phyloP scores from a whole-genome alignment of 805 yeast genomes.

The Wickerhamiella musiphila region DNA sequence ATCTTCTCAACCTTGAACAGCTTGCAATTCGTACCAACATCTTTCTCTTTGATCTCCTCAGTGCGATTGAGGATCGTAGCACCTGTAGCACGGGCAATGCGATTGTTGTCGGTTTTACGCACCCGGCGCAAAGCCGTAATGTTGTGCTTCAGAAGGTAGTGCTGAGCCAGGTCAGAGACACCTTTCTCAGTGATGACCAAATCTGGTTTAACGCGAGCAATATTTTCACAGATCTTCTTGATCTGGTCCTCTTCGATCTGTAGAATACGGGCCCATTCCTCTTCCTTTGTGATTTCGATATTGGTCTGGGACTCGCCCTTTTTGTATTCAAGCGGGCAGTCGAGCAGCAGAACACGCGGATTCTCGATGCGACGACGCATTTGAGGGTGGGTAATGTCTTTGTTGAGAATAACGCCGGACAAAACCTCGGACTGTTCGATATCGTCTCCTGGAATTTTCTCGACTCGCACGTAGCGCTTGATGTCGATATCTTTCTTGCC shows the following conservation, averaged over 20 bases:
- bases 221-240: slow-evolving; percentile 65
- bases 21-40: slow-evolving; percentile 80
- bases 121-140: slow-evolving; percentile 87
- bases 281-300: slow-evolving; percentile 89
- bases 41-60: slow-evolving; percentile 83
- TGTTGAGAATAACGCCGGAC: slow-evolving; percentile 83
- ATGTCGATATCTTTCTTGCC: slow-evolving; percentile 67
- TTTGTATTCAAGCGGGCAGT: slow-evolving; percentile 94
- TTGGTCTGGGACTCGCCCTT: slow-evolving; percentile 98
- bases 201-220: slow-evolving; percentile 75
- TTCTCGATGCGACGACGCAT: slow-evolving; percentile 81
- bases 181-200: slow-evolving; percentile 96
- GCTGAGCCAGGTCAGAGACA: slow-evolving; percentile 94
- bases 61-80: slow-evolving; percentile 93
- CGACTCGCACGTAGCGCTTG: slow-evolving; percentile 83
- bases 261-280: slow-evolving; percentile 87
- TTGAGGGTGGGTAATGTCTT: slow-evolving; percentile 97
- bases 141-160: slow-evolving; percentile 82
- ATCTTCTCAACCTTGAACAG: slow-evolving; percentile 82
- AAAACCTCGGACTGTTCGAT: slow-evolving; percentile 75
- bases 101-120: slow-evolving; percentile 85
- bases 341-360: slow-evolving; percentile 77
- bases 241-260: slow-evolving; percentile 98
- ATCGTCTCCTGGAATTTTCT: slow-evolving; percentile 97
- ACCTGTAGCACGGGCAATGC: slow-evolving; percentile 94